Base-by-base conservation (phyloP, 2,329 filamentous ascomycete species). In the Cladophialophora bantiana region DNA sequence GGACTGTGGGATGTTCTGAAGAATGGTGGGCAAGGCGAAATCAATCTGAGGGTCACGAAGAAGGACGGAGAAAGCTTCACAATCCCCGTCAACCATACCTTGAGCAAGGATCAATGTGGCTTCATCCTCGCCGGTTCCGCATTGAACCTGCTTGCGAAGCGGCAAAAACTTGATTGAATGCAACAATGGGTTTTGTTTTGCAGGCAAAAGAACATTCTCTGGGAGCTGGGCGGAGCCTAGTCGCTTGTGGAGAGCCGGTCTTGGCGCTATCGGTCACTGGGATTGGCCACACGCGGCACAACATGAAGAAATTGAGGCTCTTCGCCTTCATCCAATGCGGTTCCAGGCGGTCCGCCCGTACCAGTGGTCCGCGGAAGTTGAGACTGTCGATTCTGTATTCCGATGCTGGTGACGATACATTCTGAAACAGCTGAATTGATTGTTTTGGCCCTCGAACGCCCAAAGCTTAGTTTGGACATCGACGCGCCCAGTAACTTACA, bases 71-170 rank as follows among this genome's bases (percentile, higher is more conserved):
- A 90, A 77, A 86, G 88, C 77, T 78, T 91, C 57, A 77, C 86
- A 45, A 86, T 99, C 66, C 86, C 88, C 56, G 93, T 93, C n/a
- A 92, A 89, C 81, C 94, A 97, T 78, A 92, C 92, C 12, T 85
- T 99, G 68, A 96, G 89, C 76, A 86, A 90, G 81, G 95, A 97
- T 78, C 95, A 99, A 84, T 92, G 92, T 68, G 89, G 86, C 0
- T 99, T 98, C 76, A 92, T 99, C 71, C 83, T 99, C 59, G 95
- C 95, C 0, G 95, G 95, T 2, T 97, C 93, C 78, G 95, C 95
- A 50, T 79, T 99, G 81, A 99, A 99, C 80, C 77, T 98, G 78
- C 80, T 99, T 74, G 91, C 93, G 54, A 83, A 83, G 76, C 65
- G 64, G 31, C 59, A 67, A 42, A 52, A 66, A 35, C 6, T 55